These are phyloP conservation scores for Pseudogymnoascus sp. DNA, from an alignment of 2,329 filamentous ascomycete genomes.

Conservation along the genomic window DNA sequence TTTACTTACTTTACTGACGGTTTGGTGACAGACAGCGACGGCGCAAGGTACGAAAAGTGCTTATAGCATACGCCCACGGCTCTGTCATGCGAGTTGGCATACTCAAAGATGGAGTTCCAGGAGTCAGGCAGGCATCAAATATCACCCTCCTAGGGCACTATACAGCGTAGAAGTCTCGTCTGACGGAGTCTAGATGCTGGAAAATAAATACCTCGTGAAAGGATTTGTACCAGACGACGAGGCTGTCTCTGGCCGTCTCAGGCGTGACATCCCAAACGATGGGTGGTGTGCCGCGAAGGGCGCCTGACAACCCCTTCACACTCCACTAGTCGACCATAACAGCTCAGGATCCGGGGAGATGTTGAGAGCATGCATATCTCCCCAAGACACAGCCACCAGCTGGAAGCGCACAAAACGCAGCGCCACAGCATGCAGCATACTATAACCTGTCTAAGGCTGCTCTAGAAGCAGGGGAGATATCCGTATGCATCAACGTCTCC, in stretches of 20 bases:
- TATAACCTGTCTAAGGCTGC: neutral
- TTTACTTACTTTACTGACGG: neutral
- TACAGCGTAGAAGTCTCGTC: neutral
- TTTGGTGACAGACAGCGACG: neutral
- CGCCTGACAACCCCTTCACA: constrained; percentile 1
- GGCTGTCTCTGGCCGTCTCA: neutral
- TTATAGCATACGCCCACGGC: neutral
- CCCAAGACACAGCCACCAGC: neutral
- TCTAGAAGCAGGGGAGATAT: neutral
- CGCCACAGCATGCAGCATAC: neutral
- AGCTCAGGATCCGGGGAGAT: neutral
- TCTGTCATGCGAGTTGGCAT: neutral
- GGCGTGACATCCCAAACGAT: neutral
- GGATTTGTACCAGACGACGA: constrained; percentile 3
- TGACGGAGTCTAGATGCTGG: neutral
- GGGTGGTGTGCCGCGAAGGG: neutral
- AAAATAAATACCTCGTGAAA: constrained; percentile 1
- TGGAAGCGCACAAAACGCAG: neutral
- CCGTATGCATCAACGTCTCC: neutral
- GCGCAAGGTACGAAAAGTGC: neutral
- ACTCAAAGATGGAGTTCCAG: neutral
- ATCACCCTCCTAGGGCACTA: neutral
- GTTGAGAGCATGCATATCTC: neutral
- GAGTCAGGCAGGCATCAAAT: neutral
- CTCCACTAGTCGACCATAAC: neutral